Base-by-base conservation (phyloP, 805 yeast genomes). In the Yarrowia porcina region DNA sequence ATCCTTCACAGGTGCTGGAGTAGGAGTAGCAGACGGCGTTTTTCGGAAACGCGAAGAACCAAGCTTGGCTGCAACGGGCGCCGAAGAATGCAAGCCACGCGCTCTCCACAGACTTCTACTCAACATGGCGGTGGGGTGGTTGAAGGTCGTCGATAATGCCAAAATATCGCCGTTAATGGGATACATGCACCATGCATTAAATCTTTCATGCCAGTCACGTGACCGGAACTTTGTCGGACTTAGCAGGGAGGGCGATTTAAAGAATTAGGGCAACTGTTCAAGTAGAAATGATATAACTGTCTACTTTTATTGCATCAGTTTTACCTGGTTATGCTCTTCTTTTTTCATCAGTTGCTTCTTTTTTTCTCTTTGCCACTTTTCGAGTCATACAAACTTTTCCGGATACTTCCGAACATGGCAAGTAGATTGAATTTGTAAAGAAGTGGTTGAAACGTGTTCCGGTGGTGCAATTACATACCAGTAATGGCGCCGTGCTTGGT, bases 71-170 rank as follows among this genome's bases (percentile, higher is more conserved):
- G 59, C 18, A 1, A n/a, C 33, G 4, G n/a, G 21, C 15, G 13
- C 59, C 59, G 59, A 35, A 33, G 59, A 52, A 36, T 52, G 59
- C 18, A 52, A 52, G 23, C 59, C 59, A 17, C 59, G 42, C 9
- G 15, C 44, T 36, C 59, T 36, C 59, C 59, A 52, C 21, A 36
- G 11, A 35, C 44, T 36, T 52, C 44, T 32, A 36, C 59, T 52
- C 59, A 52, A 52, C 59, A 52, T 52, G 44, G 33, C 44, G 44
- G 33, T 25, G 27, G n/a, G 35, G 30, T 17, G n/a, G n/a, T 18
- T 10, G 17, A 23, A 11, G 13, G 28, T 32, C 12, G 44, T 33
- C 38, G 41, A 20, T 9, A 18, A 17, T 8, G 18, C 30, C 42
- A 11, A 23, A 35, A 52, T 35, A 52, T 36, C 44, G 27, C 44